Evolutionary conservation across 352 stramenopile genomes (phyloP), one percentile per base, ranked within the genome.

Genomic region (Albugo laibachii): DNA sequence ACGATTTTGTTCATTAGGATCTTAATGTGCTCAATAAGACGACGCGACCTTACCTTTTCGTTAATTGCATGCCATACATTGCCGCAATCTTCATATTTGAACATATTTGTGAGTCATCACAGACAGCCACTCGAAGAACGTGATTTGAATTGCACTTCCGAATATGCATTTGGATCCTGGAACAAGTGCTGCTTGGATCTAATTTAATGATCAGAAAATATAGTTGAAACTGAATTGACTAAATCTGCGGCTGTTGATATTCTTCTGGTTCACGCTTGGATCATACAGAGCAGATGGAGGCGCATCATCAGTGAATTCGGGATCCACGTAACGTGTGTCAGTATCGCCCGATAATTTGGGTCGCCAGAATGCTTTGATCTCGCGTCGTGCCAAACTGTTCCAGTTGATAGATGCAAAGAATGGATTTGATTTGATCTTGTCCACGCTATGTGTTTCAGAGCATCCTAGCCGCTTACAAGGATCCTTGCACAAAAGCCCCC

Each of bases 141-240:
- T n/a, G n/a, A n/a, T n/a, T n/a, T n/a, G n/a, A n/a, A n/a, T n/a
- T n/a, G n/a, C n/a, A n/a, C n/a, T n/a, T n/a, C n/a, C n/a, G n/a
- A n/a, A n/a, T n/a, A n/a, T n/a, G n/a, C n/a, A n/a, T n/a, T n/a
- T n/a, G n/a, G n/a, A n/a, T n/a, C n/a, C n/a, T n/a, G n/a, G n/a
- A n/a, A n/a, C n/a, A n/a, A n/a, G n/a, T n/a, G n/a, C n/a, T n/a
- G n/a, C 8, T 3, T 31, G 24, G 24, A 3, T 31, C 8, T 8
- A 8, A 31, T 31, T 31, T 31, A 10, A 3, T 8, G 24, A 31
- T 31, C 3, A 31, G 24, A 31, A 31, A 31, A 31, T 83, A 56
- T 84, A 87, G 61, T 89, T 87, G 60, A 92, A 92, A 48, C 73
- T 87, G 54, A 92, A 92, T 58, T 92, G 79, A 54, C 79, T 92